These are phyloP conservation scores for Juncus inflexus DNA, from an alignment of 176 grass and related monocot species.

Conservation along the genomic window DNA sequence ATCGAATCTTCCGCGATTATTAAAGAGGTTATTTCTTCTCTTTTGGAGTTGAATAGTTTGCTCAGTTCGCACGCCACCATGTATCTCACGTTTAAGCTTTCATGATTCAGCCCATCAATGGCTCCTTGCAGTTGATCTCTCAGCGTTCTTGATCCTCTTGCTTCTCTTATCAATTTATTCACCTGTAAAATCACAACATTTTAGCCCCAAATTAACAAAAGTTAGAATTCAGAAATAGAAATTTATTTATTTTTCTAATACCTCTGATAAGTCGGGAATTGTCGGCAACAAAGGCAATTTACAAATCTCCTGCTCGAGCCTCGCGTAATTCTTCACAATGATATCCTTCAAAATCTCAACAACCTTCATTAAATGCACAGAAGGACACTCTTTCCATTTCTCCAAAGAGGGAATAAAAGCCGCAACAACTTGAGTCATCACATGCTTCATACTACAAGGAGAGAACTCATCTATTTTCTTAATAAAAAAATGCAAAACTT, in stretches of 20 bases:
- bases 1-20: conserved; percentile 64
- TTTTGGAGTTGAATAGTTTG: conserved; percentile 72
- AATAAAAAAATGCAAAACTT: conserved; percentile 78
- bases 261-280: conserved; percentile 77
- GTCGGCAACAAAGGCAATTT: conserved; percentile 82
- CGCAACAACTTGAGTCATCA: conserved; percentile 93
- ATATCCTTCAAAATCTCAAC: conserved; percentile 83
- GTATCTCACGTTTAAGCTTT: conserved; percentile 97
- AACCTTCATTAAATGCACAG: conserved; percentile 60
- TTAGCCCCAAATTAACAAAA: not conserved
- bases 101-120: conserved; percentile 84
- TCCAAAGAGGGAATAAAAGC: conserved; percentile 86
- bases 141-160: conserved; percentile 76
- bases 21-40: conserved; percentile 78
- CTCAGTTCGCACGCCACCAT: conserved; percentile 85
- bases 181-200: conserved; percentile 14
- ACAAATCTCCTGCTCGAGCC: conserved; percentile 72
- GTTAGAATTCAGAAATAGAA: not conserved
- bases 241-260: conserved; percentile 16
- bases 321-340: conserved; percentile 61
- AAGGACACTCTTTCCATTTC: conserved; percentile 60
- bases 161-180: conserved; percentile 82
- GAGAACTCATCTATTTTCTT: conserved; percentile 71
- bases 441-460: conserved; percentile 80
- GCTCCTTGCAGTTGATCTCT: conserved; percentile 85